Conservation (phyloP, 2,329 filamentous ascomycete genomes). For the Fusarium brachygibbosum region DNA sequence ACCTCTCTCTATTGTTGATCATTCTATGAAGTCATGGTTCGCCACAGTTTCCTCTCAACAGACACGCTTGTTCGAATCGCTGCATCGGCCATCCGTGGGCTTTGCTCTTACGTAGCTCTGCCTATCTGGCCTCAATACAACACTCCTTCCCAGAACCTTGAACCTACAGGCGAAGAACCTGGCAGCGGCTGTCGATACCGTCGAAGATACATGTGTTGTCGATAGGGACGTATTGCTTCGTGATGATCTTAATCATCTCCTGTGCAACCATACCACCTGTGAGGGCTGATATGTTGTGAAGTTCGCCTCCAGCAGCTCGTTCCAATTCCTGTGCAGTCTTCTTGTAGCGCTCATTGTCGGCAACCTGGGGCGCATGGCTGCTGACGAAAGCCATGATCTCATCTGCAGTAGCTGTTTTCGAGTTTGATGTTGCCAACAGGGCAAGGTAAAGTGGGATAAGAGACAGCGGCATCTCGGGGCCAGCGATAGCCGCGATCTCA, state of each 20-base stretch:
- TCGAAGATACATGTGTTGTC: conserved; percentile 80
- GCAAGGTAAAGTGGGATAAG: conserved; percentile 79
- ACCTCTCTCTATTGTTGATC: conserved; percentile 14
- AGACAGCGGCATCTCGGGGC: conserved; percentile 66
- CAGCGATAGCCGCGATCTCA: conserved; percentile 62
- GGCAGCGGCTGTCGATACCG: conserved; percentile 73
- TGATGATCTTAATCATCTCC: conserved; percentile 92
- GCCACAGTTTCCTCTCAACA: conserved; percentile 8
- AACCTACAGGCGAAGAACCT: conserved; percentile 66
- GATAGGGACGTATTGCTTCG: conserved; percentile 78
- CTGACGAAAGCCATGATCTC: conserved; percentile 66
- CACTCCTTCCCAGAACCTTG: background rate
- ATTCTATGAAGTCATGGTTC: conserved; percentile 34
- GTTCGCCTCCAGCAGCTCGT: conserved; percentile 83
- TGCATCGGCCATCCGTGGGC: too few species aligned
- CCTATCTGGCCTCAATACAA: background rate
- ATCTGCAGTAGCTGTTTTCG: conserved; percentile 59
- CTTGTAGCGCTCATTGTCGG: conserved; percentile 63
- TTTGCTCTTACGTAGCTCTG: background rate
- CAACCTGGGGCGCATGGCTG: conserved; percentile 62
- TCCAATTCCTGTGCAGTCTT: conserved; percentile 75
- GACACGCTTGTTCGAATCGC: background rate
- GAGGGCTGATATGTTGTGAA: conserved; percentile 92
- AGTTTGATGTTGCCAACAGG: conserved; percentile 67
- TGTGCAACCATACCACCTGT: conserved; percentile 96